Conservation (phyloP, 768 basidiomycete genomes). For the Naganishia friedmannii region DNA sequence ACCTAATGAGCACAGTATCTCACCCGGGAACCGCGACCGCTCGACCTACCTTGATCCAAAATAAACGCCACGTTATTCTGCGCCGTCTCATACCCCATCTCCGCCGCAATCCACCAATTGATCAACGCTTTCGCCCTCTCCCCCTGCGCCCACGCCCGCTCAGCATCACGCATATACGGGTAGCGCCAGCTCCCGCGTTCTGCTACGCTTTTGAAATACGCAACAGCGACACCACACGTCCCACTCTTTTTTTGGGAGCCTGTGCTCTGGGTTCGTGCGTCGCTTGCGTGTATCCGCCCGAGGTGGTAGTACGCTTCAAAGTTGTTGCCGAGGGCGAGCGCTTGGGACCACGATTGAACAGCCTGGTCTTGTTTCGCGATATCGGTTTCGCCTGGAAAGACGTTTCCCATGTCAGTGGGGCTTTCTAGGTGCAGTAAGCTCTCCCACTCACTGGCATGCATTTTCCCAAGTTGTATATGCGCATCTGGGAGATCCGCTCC, state of each 20-base stretch:
- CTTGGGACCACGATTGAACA: conserved; percentile 72
- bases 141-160: conserved; percentile 60
- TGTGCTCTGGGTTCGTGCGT: conserved; percentile 53
- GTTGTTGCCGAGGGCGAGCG: conserved; percentile 79
- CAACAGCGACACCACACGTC: conserved; percentile 83
- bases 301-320: conserved; percentile 95
- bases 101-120: conserved; percentile 92
- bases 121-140: conserved; percentile 81
- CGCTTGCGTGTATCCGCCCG: conserved; percentile 70
- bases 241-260: conserved; percentile 52
- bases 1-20: too few species aligned
- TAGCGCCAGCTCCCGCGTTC: conserved; percentile 87
- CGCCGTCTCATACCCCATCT: conserved; percentile 87
- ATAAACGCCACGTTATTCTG: conserved; percentile 94
- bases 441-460: conserved; percentile 53
- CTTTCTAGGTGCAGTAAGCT: conserved; percentile 56
- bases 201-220: conserved; percentile 86
- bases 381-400: conserved; percentile 9
- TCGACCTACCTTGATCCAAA: conserved; percentile 75
- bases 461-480: conserved; percentile 81
- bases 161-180: conserved; percentile 73
- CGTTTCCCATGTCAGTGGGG: not conserved
- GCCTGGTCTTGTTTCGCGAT: conserved; percentile 31
- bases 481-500: conserved; percentile 87
- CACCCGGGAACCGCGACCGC: not conserved